Evolutionary conservation across 2,329 filamentous ascomycete genomes (phyloP), one percentile per base, ranked within the genome.

Genomic region (Fusarium lyarnte): DNA sequence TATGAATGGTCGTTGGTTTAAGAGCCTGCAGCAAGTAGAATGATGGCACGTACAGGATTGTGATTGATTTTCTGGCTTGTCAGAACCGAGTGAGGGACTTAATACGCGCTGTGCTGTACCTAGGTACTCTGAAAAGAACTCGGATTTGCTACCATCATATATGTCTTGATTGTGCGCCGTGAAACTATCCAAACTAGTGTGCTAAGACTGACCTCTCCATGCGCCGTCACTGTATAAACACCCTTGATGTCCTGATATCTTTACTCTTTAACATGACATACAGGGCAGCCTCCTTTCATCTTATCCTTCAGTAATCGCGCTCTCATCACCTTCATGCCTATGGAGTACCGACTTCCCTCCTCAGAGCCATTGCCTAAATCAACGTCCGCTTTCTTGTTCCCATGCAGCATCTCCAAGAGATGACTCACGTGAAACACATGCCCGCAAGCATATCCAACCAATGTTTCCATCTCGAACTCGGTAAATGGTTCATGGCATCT

Each of bases 291-390:
- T 13, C 86, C 87, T 49, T 86, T 84, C 39, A 95, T 86, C 68
- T 89, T 89, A 76, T 95, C 92, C 74, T 91, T 87, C 66, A 97
- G 82, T 60, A 97, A 80, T 71, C 94, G 88, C 42, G 95, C 94
- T 79, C 94, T 93, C 72, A 93, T 96, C 33, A 97, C 94, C 82
- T 98, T 98, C 35, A 92, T 90, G 0, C 94, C 93, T 11, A 98
- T 90, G 58, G 92, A 93, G 63, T 91, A 86, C 12, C 88, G 87
- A 31, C 82, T 81, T 61, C 80, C 81, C 21, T 83, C 80, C 16
- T 85, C 83, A 43, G 82, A 81, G 6, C 81, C 81, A 21, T 81
- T 83, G 4, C 83, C 83, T 33, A 88, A 82, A 6, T 85, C 83
- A 7, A 84, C 79, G 63, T 91, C 88, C 10, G 81, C 79, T 31